phyloP scores from a whole-genome alignment of 345 rosid genomes.

The Carallia pectinifolia region DNA sequence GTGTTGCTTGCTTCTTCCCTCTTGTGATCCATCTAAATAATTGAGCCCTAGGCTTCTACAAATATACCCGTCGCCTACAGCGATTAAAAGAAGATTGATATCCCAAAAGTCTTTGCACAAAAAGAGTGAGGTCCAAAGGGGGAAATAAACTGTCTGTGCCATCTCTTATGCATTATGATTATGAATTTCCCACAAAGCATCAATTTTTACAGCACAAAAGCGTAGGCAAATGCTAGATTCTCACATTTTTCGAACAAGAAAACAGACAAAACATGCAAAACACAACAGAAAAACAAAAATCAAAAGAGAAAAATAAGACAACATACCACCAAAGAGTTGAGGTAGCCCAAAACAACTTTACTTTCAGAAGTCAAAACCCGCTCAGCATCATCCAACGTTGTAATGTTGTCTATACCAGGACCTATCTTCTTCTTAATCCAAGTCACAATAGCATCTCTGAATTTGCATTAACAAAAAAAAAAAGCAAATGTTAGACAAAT shows the following conservation, averaged over 20 bases:
- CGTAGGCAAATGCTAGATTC: too few relatives aligned
- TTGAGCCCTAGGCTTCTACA: too few relatives aligned
- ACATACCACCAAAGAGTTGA: conserved; percentile 83
- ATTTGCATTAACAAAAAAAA: neutral
- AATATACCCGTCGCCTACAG: too few relatives aligned
- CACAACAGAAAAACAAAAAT: neutral
- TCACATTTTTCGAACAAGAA: neutral
- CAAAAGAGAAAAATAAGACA: conserved; percentile 8
- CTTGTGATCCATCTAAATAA: too few relatives aligned
- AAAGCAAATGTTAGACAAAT: neutral
- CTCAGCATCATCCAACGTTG: conserved; percentile 86
- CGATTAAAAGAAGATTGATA: too few relatives aligned
- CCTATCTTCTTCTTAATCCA: conserved; percentile 98
- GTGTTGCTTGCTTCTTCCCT: too few relatives aligned
- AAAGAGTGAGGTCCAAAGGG: too few relatives aligned
- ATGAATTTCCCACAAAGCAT: too few relatives aligned
- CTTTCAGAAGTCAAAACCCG: conserved; percentile 66
- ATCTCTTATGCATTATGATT: too few relatives aligned
- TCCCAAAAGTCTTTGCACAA: too few relatives aligned
- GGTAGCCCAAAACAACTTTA: conserved; percentile 81
- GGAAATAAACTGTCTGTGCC: too few relatives aligned
- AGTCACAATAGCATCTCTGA: conserved; percentile 80
- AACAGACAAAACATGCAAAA: neutral
- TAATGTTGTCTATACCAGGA: conserved; percentile 73
- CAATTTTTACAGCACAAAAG: too few relatives aligned